Percentiles rank a stretch among this genome's conserved stretches.
Conservation (phyloP, 2,329 filamentous ascomycete species). For the Elsinoe arachidis region DNA sequence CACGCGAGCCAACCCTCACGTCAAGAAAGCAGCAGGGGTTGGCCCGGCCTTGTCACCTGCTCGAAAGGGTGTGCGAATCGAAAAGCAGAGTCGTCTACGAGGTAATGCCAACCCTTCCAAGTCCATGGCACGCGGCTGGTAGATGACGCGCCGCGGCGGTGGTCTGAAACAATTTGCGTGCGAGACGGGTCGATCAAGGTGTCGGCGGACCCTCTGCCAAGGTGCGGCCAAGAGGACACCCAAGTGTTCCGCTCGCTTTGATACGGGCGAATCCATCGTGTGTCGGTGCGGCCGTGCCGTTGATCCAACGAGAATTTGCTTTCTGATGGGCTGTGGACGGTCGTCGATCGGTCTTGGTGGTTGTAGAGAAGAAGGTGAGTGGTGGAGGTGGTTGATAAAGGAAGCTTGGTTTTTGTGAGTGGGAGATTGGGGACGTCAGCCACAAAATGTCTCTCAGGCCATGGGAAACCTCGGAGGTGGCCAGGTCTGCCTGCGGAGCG, state of each 20-base stretch:
- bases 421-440: neutral
- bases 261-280: neutral
- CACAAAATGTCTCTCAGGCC: neutral
- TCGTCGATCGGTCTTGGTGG: slow-evolving; percentile 3
- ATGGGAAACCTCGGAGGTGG: neutral
- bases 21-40: neutral
- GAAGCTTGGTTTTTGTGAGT: slow-evolving; percentile 3
- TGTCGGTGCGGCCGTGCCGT: neutral
- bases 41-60: slow-evolving; percentile 6
- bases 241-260: slow-evolving; percentile 1
- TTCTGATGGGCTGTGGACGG: neutral
- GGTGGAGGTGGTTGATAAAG: slow-evolving; percentile 9
- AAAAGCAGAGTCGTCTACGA: neutral
- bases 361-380: neutral
- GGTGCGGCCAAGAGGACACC: neutral
- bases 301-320: slow-evolving; percentile 1
- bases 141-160: neutral
- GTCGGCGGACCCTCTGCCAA: neutral
- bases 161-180: neutral
- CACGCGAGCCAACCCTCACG: slow-evolving; percentile 4
- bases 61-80: slow-evolving; percentile 6
- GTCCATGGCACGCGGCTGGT: slow-evolving; percentile 4
- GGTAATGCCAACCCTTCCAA: slow-evolving; percentile 6
- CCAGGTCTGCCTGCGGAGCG: neutral
- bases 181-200: neutral